Conservation (phyloP, 306 rosid genomes). For the Prunus armeniaca region DNA sequence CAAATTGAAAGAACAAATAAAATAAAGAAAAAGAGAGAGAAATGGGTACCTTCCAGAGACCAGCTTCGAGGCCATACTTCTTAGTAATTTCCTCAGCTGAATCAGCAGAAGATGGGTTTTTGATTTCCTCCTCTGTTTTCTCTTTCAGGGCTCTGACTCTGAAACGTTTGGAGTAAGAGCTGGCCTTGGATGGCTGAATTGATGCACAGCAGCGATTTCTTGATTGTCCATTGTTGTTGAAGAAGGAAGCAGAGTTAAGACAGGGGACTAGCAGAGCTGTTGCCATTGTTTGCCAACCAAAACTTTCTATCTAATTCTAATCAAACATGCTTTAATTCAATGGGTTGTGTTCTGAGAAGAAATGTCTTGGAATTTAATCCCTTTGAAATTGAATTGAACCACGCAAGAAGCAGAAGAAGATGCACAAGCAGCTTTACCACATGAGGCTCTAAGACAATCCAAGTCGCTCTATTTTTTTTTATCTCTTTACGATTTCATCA, state of each 20-base stretch:
- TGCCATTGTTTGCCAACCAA: conserved; percentile 42
- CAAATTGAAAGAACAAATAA: background rate
- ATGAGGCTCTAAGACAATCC: conserved; percentile 2
- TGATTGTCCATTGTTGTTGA: conserved; percentile 6
- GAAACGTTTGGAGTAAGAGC: conserved; percentile 33
- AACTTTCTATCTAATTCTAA: conserved; percentile 7
- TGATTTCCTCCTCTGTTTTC: conserved; percentile 69
- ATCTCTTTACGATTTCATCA: background rate
- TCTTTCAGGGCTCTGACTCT: conserved; percentile 61
- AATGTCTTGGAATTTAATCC: background rate
- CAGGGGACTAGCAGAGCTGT: conserved; percentile 34
- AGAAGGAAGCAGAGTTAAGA: conserved; percentile 39
- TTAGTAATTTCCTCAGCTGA: conserved; percentile 73
- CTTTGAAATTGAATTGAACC: background rate
- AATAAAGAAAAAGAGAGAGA: background rate
- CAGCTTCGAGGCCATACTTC: conserved; percentile 93
- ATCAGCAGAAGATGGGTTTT: conserved; percentile 39
- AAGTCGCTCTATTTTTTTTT: background rate
- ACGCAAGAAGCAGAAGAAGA: background rate
- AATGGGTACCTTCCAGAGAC: conserved; percentile 81
- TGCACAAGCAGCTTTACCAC: background rate
- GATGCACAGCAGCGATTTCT: conserved; percentile 27
- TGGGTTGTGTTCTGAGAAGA: background rate
- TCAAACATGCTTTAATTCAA: conserved; percentile 15
- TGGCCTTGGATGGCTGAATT: conserved; percentile 24